Evolutionary conservation across 2,329 filamentous ascomycete species (phyloP).

Genomic region (Calycina herbarum): DNA sequence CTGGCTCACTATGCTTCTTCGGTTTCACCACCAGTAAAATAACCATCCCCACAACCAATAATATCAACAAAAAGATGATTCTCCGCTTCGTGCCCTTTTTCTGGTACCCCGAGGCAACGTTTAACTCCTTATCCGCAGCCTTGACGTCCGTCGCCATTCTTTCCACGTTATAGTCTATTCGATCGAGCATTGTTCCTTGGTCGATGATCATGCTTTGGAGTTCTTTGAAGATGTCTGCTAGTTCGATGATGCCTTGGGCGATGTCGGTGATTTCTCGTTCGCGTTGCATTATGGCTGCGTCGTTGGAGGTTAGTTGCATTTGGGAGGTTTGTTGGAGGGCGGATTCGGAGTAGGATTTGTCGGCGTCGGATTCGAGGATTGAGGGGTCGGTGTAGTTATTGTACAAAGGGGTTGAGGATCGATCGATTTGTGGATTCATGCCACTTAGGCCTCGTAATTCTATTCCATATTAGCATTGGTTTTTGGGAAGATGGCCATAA

Average conservation of each 20-base stretch:
- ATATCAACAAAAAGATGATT: constrained; percentile 81
- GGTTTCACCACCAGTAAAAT: constrained; percentile 77
- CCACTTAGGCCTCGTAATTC: constrained; percentile 74
- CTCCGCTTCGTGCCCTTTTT: constrained; percentile 86
- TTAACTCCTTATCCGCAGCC: constrained; percentile 87
- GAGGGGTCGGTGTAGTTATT: constrained; percentile 77
- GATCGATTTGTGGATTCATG: constrained; percentile 54
- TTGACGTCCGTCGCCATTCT: constrained; percentile 93
- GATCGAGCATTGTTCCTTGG: constrained; percentile 85
- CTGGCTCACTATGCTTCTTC: constrained; percentile 28
- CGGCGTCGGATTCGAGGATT: constrained; percentile 88
- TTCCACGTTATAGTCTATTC: constrained; percentile 98
- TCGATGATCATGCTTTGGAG: constrained; percentile 94
- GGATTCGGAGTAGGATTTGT: constrained; percentile 87
- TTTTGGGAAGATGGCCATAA: constrained; percentile 43
- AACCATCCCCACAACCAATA: constrained; percentile 83
- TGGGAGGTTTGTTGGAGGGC: constrained; percentile 75
- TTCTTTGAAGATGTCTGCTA: constrained; percentile 95
- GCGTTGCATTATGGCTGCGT: constrained; percentile 82
- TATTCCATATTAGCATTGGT: constrained; percentile 40
- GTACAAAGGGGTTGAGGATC: constrained; percentile 51
- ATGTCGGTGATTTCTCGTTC: constrained; percentile 98
- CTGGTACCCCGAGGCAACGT: constrained; percentile 86
- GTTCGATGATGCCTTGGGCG: constrained; percentile 94
- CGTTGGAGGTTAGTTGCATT: constrained; percentile 70